Conservation (phyloP, 306 rosid genomes). For the Cicer cuneatum region DNA sequence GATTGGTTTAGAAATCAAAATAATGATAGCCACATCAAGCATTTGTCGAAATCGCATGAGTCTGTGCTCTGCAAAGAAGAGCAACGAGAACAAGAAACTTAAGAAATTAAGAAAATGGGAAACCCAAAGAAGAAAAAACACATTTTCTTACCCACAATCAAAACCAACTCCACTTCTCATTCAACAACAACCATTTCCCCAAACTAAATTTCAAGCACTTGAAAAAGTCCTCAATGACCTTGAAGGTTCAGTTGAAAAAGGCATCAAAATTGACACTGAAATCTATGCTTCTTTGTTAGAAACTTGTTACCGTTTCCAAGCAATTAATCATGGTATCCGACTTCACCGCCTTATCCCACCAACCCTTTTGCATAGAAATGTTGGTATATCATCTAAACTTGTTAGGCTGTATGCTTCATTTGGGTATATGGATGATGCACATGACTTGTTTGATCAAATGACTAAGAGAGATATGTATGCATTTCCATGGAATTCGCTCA, state of each 20-base stretch:
- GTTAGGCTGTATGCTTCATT: constrained; percentile 65
- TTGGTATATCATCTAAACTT: constrained; percentile 71
- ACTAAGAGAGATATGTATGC: constrained; percentile 53
- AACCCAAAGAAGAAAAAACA: constrained; percentile 36
- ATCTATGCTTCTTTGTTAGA: constrained; percentile 78
- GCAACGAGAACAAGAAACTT: constrained; percentile 39
- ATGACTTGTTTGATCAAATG: constrained; percentile 88
- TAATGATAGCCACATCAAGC: not conserved
- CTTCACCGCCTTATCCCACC: constrained; percentile 73
- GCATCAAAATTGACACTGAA: constrained; percentile 60
- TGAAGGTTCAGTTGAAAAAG: constrained; percentile 62
- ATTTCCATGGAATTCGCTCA: constrained; percentile 87
- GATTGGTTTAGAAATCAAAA: too few relatives aligned
- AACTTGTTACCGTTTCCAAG: constrained; percentile 66
- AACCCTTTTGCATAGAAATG: constrained; percentile 58
- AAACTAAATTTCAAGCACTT: constrained; percentile 74
- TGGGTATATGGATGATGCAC: constrained; percentile 52
- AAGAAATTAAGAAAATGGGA: constrained; percentile 49
- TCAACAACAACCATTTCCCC: constrained; percentile 55
- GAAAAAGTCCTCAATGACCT: constrained; percentile 68
- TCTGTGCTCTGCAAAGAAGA: constrained; percentile 48
- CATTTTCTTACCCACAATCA: constrained; percentile 64
- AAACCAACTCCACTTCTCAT: constrained; percentile 72
- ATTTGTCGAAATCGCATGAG: constrained; percentile 17
- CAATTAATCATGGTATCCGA: constrained; percentile 59